Conservation (phyloP, 208 protist genomes). For the Trypanosoma vivax region DNA sequence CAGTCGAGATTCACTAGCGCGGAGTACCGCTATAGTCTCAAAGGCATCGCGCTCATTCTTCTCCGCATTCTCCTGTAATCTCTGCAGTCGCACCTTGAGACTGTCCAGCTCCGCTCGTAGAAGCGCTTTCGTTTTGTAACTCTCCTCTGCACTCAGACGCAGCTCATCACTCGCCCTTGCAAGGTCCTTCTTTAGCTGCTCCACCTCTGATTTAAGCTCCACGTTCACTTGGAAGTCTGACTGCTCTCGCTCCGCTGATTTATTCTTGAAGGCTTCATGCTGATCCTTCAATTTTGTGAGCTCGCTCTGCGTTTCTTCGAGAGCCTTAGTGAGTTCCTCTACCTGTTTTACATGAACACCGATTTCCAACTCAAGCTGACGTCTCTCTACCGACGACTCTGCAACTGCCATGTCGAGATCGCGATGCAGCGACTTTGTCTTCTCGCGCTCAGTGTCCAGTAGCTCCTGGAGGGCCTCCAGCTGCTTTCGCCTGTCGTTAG, state of each 20-base stretch:
- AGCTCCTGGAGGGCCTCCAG: conserved; percentile 39
- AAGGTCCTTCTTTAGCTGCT: conserved; percentile 67
- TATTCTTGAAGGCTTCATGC: conserved; percentile 12
- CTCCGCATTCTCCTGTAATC: conserved; percentile 67
- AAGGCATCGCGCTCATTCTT: conserved; percentile 65
- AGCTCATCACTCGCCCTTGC: conserved; percentile 39
- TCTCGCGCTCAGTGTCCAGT: conserved; percentile 42
- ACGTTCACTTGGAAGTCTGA: conserved; percentile 70
- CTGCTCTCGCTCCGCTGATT: conserved; percentile 56
- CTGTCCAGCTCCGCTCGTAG: conserved; percentile 71
- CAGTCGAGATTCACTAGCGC: conserved; percentile 41
- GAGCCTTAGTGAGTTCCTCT: conserved; percentile 42
- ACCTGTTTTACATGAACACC: conserved; percentile 65
- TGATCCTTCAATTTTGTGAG: conserved; percentile 31
- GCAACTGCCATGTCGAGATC: conserved; percentile 41
- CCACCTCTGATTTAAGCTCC: conserved; percentile 60
- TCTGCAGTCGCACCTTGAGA: conserved; percentile 60
- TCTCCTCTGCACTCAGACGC: conserved; percentile 35
- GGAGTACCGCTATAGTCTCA: conserved; percentile 68
- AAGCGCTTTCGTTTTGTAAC: conserved; percentile 61
- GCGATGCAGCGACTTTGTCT: conserved; percentile 27
- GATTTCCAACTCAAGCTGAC: conserved; percentile 68
- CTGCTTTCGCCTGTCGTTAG: conserved; percentile 34
- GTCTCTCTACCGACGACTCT: conserved; percentile 53
- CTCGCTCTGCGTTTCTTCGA: conserved; percentile 27